Evolutionary conservation across 306 rosid genomes (phyloP).

Genomic region (Cicer yamashitae): DNA sequence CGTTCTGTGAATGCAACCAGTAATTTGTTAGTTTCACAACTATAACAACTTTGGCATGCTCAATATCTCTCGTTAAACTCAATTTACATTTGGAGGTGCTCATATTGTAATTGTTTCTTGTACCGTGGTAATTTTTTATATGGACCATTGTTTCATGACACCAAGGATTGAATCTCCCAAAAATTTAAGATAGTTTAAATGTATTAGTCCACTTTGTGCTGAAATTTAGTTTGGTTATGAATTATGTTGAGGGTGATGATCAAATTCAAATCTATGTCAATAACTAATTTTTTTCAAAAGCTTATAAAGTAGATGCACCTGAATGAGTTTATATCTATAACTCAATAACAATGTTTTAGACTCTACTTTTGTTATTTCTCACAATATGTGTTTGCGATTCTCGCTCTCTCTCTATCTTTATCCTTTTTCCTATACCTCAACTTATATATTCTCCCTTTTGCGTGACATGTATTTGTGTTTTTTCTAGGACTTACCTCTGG

Average conservation of each 20-base stretch:
- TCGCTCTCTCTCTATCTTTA: not conserved
- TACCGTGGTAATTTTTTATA: not conserved
- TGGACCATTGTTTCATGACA: not conserved
- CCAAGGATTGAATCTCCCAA: constrained; percentile 13
- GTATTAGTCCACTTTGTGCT: constrained; percentile 21
- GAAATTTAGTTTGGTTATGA: constrained; percentile 19
- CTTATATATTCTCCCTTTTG: constrained; percentile 25
- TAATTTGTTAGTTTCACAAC: constrained; percentile 32
- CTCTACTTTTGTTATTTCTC: constrained; percentile 5
- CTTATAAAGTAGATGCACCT: constrained; percentile 12
- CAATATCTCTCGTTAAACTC: constrained; percentile 1
- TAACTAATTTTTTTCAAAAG: constrained; percentile 4
- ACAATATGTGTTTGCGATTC: constrained; percentile 7
- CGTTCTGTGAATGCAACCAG: constrained; percentile 26
- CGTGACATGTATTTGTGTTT: constrained; percentile 36
- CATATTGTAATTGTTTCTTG: constrained; percentile 39
- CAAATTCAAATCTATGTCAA: constrained; percentile 21
- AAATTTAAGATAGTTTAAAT: not conserved
- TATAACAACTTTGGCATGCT: constrained; percentile 1
- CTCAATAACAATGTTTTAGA: not conserved
- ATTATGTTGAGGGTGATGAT: constrained; percentile 17
- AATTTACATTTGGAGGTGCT: constrained; percentile 14
- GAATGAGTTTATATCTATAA: constrained; percentile 18
- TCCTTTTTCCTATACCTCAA: constrained; percentile 1
- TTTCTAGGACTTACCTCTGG: constrained; percentile 61